Evolutionary conservation across 441 rosid species (phyloP), one percentile per base, ranked within the genome.

Genomic region (Brassica balearica): DNA sequence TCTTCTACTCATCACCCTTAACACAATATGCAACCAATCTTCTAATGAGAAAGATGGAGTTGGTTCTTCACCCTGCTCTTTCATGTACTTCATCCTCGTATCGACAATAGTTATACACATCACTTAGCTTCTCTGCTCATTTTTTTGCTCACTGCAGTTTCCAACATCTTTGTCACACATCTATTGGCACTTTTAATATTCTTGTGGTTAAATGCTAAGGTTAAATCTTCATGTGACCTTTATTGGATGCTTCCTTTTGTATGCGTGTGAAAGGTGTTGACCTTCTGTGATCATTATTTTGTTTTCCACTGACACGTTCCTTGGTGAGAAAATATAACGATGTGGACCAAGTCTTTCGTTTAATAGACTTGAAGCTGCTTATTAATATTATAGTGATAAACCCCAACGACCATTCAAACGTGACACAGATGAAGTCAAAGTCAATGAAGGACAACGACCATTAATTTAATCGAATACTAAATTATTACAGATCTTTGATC

Each of bases 51-150:
- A 34, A 34, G 41, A 34, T 34, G 41, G 60, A 79, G 74, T 19
- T 72, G 74, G 61, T 60, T 68, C 69, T 67, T 72, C 65, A 23
- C 62, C 69, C 43, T 0, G 20, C 63, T 73, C 59, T 17, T 51
- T 67, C 46, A 63, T 53, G 34, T 59, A 20, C 73, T 55, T 59
- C 41, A 19, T 27, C 17, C 17, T 17, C 41, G 22, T 29, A 0
- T 51, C 60, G n/a, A 4, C 56, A 65, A 55, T 53, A 61, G 56
- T 29, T 65, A 20, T 2, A 46, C 56, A 11, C 71, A n/a, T 12
- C 72, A 60, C 46, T 25, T 59, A 43, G 68, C 15, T 59, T 72
- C 69, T 32, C 66, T 51, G 19, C 56, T 38, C 53, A 6, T 27
- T 27, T 65, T 65, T 59, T 77, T 38, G 1, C 19, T 62, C 3